Base-by-base conservation (phyloP, 306 rosid genomes). In the Acacia acuminata region DNA sequence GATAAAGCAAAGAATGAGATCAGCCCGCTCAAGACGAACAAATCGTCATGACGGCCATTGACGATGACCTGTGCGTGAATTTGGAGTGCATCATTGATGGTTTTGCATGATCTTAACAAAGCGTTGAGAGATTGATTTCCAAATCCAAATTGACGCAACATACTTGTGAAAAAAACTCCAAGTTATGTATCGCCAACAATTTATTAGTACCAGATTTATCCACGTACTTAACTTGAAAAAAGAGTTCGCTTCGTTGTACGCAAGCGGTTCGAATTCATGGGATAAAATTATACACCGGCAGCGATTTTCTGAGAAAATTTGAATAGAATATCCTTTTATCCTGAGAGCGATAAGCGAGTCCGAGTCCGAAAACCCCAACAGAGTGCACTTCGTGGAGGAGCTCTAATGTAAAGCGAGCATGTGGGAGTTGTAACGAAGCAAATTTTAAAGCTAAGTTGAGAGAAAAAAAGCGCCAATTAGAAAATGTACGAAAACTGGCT, bases 41-140 rank as follows among this genome's bases (percentile, higher is more conserved):
- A 77, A 70, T 88, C 81, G 60, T 12, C 42, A 67, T 82, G 79
- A 55, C 12, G 69, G 32, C 87, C 87, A 2, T 74, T 85, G 11
- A 85, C 80, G 3, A 85, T 22, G 24, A 78, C 42, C 7, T 88
- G 84, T 30, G 87, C 80, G 5, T 88, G 89, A 80, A 88, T 65
- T 85, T 88, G 89, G 20, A 83, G 80, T 0, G 78, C 85, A 45
- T 85, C 85, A 43, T 69, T 77, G 42, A 85, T 27, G 73, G 42
- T 77, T 81, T 70, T 88, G 82, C 89, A 88, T 69, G 87, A 85
- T 74, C 76, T 44, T 68, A 85, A 50, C 73, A 88, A 8, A 19
- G 83, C 36, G 63, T 73, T 77, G 43, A 80, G 76, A 0, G 76
- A 24, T 27, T 50, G 61, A 71, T 82, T 48, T 71, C 66, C n/a